Evolutionary conservation across 2,329 filamentous ascomycete genomes (phyloP), one percentile per base, ranked within the genome.

Genomic region (Fusarium kyushuense): DNA sequence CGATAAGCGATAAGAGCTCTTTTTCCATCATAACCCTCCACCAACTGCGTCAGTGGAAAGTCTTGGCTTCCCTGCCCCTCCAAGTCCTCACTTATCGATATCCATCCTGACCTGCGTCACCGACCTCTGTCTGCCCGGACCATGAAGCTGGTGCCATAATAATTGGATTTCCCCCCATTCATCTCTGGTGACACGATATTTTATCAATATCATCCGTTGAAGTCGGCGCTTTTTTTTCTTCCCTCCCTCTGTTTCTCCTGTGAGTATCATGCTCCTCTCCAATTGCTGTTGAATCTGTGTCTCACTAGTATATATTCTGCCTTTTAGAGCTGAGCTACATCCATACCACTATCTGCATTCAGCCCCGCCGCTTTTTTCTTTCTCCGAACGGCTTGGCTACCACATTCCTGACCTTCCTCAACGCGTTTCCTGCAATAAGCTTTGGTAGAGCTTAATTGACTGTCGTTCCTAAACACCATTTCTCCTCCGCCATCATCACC

Each of bases 1-100:
- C 71, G 71, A 74, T 74, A 74, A 74, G 68, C 70, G 71, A 74
- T 71, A 73, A 74, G 72, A 69, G 70, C 65, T 74, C 64, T 41
- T 63, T 56, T 70, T 56, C 60, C 60, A 63, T 58, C 55, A 63
- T 63, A 53, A 23, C 60, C 52, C 63, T 53, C 65, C 67, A 69
- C 54, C 43, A 57, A 57, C 47, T 51, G 47, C 54, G 57, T 65
- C 56, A 60, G 54, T 56, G 35, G 35, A 19, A 21, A 10, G 65
- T 58, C 64, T 65, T 49, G 45, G 38, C 58, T 60, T 62, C 45
- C 47, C 56, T 63, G 58, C 58, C 60, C 56, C 54, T 65, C 61
- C 47, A 51, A 38, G 13, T 32, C 14, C 30, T 42, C 40, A 27
- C 47, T 51, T 51, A 51, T 51, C 47, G 54, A 51, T 63, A 61